Evolutionary conservation across 495 filamentous ascomycete species (phyloP).

Genomic region (Penicillium ochrochloron): DNA sequence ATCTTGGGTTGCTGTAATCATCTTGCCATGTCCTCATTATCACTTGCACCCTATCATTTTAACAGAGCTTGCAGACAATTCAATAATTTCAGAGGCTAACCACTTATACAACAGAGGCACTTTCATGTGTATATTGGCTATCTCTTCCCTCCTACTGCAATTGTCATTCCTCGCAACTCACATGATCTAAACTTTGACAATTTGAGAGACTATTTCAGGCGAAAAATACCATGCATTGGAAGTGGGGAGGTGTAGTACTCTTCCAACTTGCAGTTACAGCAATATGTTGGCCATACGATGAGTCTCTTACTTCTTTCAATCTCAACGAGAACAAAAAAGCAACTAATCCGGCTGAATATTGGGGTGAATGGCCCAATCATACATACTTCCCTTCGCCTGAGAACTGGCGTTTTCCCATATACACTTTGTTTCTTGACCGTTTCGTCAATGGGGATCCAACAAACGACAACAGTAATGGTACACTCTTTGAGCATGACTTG

Average conservation of each 20-base stretch:
- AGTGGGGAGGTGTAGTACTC: conserved; percentile 30
- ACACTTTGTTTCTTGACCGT: conserved; percentile 71
- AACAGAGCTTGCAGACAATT: background rate
- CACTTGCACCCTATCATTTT: background rate
- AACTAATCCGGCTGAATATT: conserved; percentile 63
- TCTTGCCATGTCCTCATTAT: background rate
- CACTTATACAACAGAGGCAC: background rate
- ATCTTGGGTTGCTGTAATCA: background rate
- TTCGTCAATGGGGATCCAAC: conserved; percentile 74
- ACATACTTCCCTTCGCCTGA: conserved; percentile 60
- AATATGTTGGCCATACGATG: conserved; percentile 58
- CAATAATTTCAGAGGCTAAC: background rate
- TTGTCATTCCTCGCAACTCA: background rate
- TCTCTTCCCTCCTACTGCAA: background rate
- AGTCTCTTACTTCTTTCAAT: conserved; percentile 58
- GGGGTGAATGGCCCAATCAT: conserved; percentile 61
- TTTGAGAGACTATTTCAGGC: background rate
- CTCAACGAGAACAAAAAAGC: conserved; percentile 68
- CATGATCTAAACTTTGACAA: background rate
- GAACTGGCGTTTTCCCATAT: conserved; percentile 76
- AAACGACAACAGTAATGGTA: conserved; percentile 74
- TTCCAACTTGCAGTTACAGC: conserved; percentile 35
- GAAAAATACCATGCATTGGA: conserved; percentile 41
- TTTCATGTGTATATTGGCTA: background rate
- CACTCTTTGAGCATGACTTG: conserved; percentile 70